Percentiles rank a stretch among this genome's conserved stretches.
phyloP scores from a whole-genome alignment of 257 asterid genomes.

The Fraxinus excelsior region DNA sequence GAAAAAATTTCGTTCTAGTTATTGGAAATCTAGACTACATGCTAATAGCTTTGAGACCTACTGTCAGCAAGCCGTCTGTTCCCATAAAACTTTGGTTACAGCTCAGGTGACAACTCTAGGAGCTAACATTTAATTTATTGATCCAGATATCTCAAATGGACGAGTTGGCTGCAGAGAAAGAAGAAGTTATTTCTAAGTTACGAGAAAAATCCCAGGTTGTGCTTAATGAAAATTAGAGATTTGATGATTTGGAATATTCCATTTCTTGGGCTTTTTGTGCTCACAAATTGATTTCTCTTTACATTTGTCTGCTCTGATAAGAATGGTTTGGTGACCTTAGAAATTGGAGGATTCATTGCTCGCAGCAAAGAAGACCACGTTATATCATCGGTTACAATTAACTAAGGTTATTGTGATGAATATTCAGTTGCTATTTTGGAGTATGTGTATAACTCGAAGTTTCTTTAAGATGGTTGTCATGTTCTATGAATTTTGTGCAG shows the following conservation, averaged over 20 bases:
- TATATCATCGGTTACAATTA: conserved; percentile 59
- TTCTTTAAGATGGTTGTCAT: conserved; percentile 8
- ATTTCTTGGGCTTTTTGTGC: conserved; percentile 4
- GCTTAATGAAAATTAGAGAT: conserved; percentile 21
- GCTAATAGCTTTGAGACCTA: conserved; percentile 1
- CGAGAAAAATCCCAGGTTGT: conserved; percentile 66
- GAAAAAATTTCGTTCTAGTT: background rate
- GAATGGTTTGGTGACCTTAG: conserved; percentile 39
- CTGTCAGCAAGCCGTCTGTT: conserved; percentile 16
- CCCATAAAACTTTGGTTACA: conserved; percentile 10
- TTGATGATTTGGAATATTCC: conserved; percentile 7
- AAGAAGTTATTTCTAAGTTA: conserved; percentile 49
- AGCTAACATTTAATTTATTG: conserved; percentile 21
- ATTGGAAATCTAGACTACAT: conserved; percentile 8
- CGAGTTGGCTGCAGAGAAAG: conserved; percentile 54
- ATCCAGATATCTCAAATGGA: conserved; percentile 65
- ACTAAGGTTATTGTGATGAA: conserved; percentile 53
- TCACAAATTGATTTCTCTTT: background rate
- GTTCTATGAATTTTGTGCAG: conserved; percentile 43
- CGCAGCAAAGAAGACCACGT: conserved; percentile 54
- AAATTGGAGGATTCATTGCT: conserved; percentile 67
- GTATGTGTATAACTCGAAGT: conserved; percentile 14
- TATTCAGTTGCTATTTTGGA: conserved; percentile 6
- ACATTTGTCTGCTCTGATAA: conserved; percentile 21
- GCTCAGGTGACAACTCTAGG: conserved; percentile 9